phyloP scores from a whole-genome alignment of 352 stramenopile species.

The Phytophthora meadii region DNA sequence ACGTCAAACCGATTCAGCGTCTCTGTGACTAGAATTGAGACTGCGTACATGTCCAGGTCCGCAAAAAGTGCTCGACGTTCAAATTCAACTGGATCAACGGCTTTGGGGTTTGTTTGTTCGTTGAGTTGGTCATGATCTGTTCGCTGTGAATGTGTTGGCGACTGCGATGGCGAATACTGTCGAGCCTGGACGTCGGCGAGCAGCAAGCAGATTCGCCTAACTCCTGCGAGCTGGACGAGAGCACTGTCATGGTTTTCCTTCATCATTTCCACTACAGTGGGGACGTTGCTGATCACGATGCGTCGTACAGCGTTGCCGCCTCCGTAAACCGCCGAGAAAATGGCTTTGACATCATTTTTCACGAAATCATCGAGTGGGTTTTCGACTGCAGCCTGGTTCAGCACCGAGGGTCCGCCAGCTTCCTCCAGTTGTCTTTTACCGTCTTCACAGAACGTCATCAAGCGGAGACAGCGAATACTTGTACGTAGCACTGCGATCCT shows the following conservation, averaged over 20 bases:
- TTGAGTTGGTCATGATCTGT: constrained; percentile 6
- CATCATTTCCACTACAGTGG: constrained; percentile 69
- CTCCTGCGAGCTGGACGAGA: constrained; percentile 66
- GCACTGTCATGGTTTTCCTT: constrained; percentile 62
- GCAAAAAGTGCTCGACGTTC: constrained; percentile 41
- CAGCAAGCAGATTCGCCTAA: constrained; percentile 60
- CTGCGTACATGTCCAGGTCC: constrained; percentile 53
- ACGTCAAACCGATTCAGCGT: constrained; percentile 63
- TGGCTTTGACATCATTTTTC: constrained; percentile 76
- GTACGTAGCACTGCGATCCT: constrained; percentile 62
- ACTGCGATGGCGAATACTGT: constrained; percentile 29
- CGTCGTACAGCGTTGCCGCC: constrained; percentile 74
- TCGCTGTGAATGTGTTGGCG: constrained; percentile 17
- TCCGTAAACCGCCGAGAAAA: constrained; percentile 73
- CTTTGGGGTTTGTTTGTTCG: constrained; percentile 5
- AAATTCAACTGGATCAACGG: constrained; percentile 14
- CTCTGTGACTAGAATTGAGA: constrained; percentile 45
- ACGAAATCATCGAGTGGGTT: constrained; percentile 79
- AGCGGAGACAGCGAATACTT: constrained; percentile 65
- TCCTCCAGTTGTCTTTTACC: constrained; percentile 55
- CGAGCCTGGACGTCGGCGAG: constrained; percentile 41
- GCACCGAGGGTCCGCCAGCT: constrained; percentile 41
- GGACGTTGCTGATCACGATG: constrained; percentile 62
- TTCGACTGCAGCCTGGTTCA: constrained; percentile 63
- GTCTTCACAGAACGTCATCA: constrained; percentile 69